Conservation (phyloP, 495 filamentous ascomycete species). For the Hyphodiscus hymeniophilus region DNA sequence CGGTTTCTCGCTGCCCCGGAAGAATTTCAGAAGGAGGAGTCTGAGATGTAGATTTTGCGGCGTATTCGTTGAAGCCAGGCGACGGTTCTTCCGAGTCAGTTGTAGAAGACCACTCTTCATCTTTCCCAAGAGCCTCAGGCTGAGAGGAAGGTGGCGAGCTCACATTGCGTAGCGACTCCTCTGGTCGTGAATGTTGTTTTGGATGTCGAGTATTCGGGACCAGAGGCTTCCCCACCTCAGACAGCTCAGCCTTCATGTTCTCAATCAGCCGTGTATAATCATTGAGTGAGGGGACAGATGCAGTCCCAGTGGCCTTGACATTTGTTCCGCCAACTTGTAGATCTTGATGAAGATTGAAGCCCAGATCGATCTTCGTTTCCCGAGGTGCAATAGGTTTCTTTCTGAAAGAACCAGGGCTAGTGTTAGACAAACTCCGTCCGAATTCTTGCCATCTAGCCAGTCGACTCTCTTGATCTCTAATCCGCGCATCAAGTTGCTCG, state of each 20-base stretch:
- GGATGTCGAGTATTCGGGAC: background rate
- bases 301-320: constrained; percentile 1
- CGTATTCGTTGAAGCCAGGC: constrained; percentile 5
- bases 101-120: constrained; percentile 18
- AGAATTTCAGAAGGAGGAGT: constrained; percentile 11
- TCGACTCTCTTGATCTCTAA: constrained; percentile 52
- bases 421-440: constrained; percentile 37
- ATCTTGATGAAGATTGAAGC: constrained; percentile 38
- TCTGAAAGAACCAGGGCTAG: constrained; percentile 13
- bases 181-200: background rate
- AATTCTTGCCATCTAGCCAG: constrained; percentile 68
- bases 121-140: background rate
- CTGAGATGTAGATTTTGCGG: constrained; percentile 11
- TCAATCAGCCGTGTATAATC: constrained; percentile 38
- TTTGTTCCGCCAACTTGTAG: constrained; percentile 18
- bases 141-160: background rate
- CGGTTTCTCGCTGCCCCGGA: background rate
- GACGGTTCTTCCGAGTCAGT: constrained; percentile 13
- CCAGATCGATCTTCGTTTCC: constrained; percentile 29
- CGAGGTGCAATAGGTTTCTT: constrained; percentile 5
- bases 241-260: constrained; percentile 33
- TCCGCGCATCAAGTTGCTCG: constrained; percentile 52
- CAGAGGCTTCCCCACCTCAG: constrained; percentile 21
- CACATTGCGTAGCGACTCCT: background rate
- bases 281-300: constrained; percentile 10